Conservation (phyloP, 208 protist species). For the Vickermania ingenoplastis region DNA sequence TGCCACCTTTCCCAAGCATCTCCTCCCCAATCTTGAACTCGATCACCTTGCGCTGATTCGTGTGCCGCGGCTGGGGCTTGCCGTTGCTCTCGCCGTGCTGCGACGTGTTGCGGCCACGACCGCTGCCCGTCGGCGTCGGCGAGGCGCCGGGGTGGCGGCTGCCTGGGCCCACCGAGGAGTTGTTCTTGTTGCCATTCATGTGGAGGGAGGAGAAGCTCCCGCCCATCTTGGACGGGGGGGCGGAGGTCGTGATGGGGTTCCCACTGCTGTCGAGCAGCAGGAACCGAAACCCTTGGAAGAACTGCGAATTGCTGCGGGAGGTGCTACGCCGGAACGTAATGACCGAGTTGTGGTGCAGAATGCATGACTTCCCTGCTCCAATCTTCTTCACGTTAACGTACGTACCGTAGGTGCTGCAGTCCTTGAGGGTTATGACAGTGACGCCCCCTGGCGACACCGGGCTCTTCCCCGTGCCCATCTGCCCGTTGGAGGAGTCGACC, state of each 20-base stretch:
- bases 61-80: slow-evolving; percentile 10
- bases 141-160: background rate
- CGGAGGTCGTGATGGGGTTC: slow-evolving; percentile 25
- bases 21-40: slow-evolving; percentile 89
- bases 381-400: slow-evolving; percentile 86
- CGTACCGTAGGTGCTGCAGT: slow-evolving; percentile 80
- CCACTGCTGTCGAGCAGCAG: slow-evolving; percentile 61
- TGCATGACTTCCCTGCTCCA: slow-evolving; percentile 58
- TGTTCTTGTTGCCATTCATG: background rate
- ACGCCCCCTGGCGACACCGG: background rate
- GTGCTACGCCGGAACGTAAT: slow-evolving; percentile 81
- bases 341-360: slow-evolving; percentile 60
- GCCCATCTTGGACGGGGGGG: slow-evolving; percentile 5
- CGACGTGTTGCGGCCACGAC: slow-evolving; percentile 26
- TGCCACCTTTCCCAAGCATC: slow-evolving; percentile 85
- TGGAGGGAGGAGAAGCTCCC: slow-evolving; percentile 3
- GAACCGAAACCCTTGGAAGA: slow-evolving; percentile 85
- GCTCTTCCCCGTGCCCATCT: background rate
- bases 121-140: background rate
- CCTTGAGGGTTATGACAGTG: slow-evolving; percentile 18
- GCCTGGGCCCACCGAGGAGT: background rate
- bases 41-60: slow-evolving; percentile 48
- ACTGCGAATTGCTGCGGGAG: slow-evolving; percentile 23
- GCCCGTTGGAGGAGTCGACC: background rate
- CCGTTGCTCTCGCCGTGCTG: slow-evolving; percentile 20